Evolutionary conservation across 2,329 filamentous ascomycete genomes (phyloP), one percentile per base, ranked within the genome.

Genomic region (Coniochaeta sp.): DNA sequence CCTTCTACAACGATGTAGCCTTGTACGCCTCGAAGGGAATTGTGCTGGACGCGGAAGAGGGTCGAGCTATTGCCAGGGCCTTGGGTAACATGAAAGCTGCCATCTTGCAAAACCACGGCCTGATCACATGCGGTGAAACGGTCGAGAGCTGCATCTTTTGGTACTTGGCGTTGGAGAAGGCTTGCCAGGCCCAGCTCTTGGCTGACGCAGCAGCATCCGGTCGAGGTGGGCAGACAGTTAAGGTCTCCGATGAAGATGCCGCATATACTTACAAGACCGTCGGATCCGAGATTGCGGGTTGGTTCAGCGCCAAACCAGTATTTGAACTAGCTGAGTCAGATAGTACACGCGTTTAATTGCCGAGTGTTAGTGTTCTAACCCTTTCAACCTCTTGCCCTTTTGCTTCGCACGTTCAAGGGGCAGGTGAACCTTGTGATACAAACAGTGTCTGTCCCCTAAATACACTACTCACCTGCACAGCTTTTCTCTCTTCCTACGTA

Each of bases 171-270:
- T 69, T 83, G 59, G 81, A 81, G 61, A 77, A 73, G 62, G 79
- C 76, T 61, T 80, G 79, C 62, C 74, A 77, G 61, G 73, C 73
- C 2, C 79, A 82, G 68, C 66, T 83, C 17, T 62, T 85, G 58
- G 83, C 81, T 1, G 83, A 86, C 67, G 83, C 82, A 0, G 84
- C 83, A 0, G 84, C 84, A 0, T 82, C 72, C 0, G 87, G 88
- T 0, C 76, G 84, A 2, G 89, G 88, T 1, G 80, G 81, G 1
- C 73, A 80, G 69, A 89, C 88, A 0, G 75, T 89, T 32, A 87
- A 88, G 71, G 88, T 92, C 65, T 76, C 80, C 9, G 82, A 89
- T 1, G 83, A 85, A 58, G 88, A 92, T 69, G 89, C 89, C 1
- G 75, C 70, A 17, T 89, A 82, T 67, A 91, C 89, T 0, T 86